Percentiles rank a stretch among this genome's conserved stretches.
phyloP scores from a whole-genome alignment of 768 basidiomycete genomes.

The Imleria badia region DNA sequence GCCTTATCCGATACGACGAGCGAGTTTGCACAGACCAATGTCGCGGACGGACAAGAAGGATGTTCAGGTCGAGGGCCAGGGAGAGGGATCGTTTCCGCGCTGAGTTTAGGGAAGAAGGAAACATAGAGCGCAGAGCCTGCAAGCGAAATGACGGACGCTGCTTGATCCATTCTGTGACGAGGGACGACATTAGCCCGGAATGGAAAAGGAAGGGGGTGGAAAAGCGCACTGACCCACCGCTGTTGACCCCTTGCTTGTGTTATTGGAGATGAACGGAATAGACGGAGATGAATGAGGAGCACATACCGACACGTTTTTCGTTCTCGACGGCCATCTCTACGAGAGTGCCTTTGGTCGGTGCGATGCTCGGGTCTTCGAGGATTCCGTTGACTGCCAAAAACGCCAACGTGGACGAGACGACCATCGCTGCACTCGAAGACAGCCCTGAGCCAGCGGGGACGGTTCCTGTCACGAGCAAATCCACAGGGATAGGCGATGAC shows the following conservation, averaged over 20 bases:
- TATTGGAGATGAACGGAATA: background rate
- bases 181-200: slow-evolving; percentile 4
- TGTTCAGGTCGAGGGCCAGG: slow-evolving; percentile 35
- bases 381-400: slow-evolving; percentile 80
- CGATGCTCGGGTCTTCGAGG: slow-evolving; percentile 25
- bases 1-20: slow-evolving; percentile 81
- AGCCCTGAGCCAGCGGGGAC: slow-evolving; percentile 87
- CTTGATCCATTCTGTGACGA: slow-evolving; percentile 77
- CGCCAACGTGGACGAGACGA: slow-evolving; percentile 80
- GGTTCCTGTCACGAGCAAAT: slow-evolving; percentile 75
- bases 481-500: slow-evolving; percentile 54
- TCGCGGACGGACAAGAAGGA: slow-evolving; percentile 26
- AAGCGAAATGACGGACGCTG: slow-evolving; percentile 78
- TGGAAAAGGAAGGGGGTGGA: background rate
- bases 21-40: slow-evolving; percentile 43
- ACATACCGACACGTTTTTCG: slow-evolving; percentile 74
- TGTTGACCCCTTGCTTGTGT: slow-evolving; percentile 56
- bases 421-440: slow-evolving; percentile 88
- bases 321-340: slow-evolving; percentile 82
- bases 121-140: slow-evolving; percentile 74
- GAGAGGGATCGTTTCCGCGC: slow-evolving; percentile 65
- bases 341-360: slow-evolving; percentile 60
- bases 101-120: slow-evolving; percentile 74
- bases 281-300: background rate
- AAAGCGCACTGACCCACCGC: slow-evolving; percentile 59